These are phyloP conservation scores for Colletotrichum incanum DNA, from an alignment of 2,329 filamentous ascomycete species.

Conservation along the genomic window DNA sequence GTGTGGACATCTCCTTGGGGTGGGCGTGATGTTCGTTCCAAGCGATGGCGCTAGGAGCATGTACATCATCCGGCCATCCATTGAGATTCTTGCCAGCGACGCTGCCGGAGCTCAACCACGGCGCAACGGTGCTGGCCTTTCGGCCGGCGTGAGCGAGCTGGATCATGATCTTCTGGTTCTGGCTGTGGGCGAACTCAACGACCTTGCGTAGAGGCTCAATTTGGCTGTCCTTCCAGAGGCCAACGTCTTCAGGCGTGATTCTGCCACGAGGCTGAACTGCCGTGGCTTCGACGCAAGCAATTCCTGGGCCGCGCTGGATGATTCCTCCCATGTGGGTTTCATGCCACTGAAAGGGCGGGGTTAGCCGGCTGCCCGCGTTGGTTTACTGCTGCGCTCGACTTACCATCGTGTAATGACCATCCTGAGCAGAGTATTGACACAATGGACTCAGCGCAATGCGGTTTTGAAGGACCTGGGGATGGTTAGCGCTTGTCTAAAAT, in stretches of 20 bases:
- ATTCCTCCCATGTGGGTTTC: slow-evolving; percentile 57
- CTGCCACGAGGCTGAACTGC: slow-evolving; percentile 77
- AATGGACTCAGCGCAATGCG: slow-evolving; percentile 63
- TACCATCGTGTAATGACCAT: slow-evolving; percentile 48
- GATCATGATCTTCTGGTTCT: slow-evolving; percentile 77
- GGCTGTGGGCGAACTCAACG: slow-evolving; percentile 79
- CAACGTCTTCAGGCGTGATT: slow-evolving; percentile 79
- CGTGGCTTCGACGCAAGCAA: slow-evolving; percentile 79
- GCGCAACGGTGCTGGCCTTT: slow-evolving; percentile 66
- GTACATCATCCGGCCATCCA: slow-evolving; percentile 69
- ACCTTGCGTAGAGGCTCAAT: slow-evolving; percentile 71
- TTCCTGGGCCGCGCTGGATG: slow-evolving; percentile 64
- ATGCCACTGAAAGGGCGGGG: slow-evolving; percentile 54
- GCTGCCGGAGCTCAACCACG: slow-evolving; percentile 68
- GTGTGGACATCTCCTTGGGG: slow-evolving; percentile 76
- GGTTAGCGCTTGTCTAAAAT: not conserved
- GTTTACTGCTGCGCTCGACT: not conserved
- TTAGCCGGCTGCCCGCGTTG: not conserved
- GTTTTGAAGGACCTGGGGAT: slow-evolving; percentile 48
- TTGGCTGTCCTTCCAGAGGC: slow-evolving; percentile 81
- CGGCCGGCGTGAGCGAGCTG: slow-evolving; percentile 80
- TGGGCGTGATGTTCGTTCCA: slow-evolving; percentile 72
- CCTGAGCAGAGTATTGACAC: slow-evolving; percentile 61
- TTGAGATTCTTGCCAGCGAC: slow-evolving; percentile 63
- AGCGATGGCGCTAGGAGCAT: slow-evolving; percentile 62